Base-by-base conservation (phyloP, 345 rosid genomes). In the Ricinus communis region DNA sequence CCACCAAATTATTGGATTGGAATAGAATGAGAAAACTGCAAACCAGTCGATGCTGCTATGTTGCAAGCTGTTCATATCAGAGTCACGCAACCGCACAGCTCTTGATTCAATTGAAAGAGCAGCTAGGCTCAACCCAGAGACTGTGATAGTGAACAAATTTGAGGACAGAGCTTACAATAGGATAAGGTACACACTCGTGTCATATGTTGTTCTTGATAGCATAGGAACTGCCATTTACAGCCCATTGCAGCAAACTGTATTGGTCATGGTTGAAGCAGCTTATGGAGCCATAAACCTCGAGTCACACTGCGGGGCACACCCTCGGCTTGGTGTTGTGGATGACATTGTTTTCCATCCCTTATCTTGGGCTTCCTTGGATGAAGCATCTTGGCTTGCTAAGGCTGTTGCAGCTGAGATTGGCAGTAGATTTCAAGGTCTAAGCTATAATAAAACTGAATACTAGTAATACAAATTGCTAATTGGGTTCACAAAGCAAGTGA, bases 311-410 rank as follows among this genome's bases (percentile, higher is more conserved):
- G 93, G 90, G 30, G 75, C 86, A 0, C 83, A 88, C 66, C 90
- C 90, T 27, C 82, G 90, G 56, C 85, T 88, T 12, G 88, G 93
- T 27, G 90, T 82, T 31, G 85, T 88, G 3, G 93, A 88, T 15
- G 90, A 85, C 65, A 80, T 88, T 47, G 49, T 79, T 25, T 76
- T 85, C 72, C 93, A 86, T 76, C 93, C 93, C 0, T 66, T 88
- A 53, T 87, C 85, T 66, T 68, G 62, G 22, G 85, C 89, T 1
- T 79, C 90, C 6, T 10, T 88, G 12, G 89, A 86, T 50, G 88
- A 88, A 70, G 89, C 90, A 1, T 83, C 89, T 72, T 85, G 88
- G 86, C 84, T 86, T 59, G 87, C 89, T 41, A 86, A 82, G 77
- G 77, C 87, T 2, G 77, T 85, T 18, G 87, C 89, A 12, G 84